Percentiles rank a stretch among this genome's conserved stretches.
These are phyloP conservation scores for Fusarium albosuccineum DNA, from an alignment of 2,329 filamentous ascomycete genomes.

Conservation along the genomic window DNA sequence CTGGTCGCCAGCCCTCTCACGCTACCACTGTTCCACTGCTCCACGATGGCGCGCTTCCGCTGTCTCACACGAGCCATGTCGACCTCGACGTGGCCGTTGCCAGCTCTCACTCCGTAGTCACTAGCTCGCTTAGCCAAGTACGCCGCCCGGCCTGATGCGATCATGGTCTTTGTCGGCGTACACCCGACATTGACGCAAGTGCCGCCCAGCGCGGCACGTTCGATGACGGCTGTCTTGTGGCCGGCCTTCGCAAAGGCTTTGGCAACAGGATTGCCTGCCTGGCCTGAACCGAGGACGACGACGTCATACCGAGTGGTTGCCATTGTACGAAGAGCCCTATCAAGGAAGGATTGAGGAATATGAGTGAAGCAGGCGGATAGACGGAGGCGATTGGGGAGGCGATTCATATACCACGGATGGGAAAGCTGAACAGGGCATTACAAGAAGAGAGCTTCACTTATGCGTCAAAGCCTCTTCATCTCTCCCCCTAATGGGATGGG, in stretches of 20 bases:
- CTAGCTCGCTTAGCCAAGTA: slow-evolving; percentile 57
- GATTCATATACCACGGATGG: slow-evolving; percentile 16
- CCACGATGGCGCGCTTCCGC: slow-evolving; percentile 66
- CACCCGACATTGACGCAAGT: slow-evolving; percentile 69
- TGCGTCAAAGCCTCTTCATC: background rate
- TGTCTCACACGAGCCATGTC: slow-evolving; percentile 64
- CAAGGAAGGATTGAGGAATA: slow-evolving; percentile 1
- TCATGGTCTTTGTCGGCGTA: slow-evolving; percentile 70
- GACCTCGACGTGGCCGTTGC: slow-evolving; percentile 48
- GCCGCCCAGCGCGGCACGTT: slow-evolving; percentile 63
- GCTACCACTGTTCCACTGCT: slow-evolving; percentile 61
- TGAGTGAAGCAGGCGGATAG: background rate
- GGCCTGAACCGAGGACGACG: slow-evolving; percentile 66
- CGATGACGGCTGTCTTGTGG: slow-evolving; percentile 60
- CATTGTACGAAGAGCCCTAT: slow-evolving; percentile 32
- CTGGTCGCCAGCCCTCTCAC: slow-evolving; percentile 56
- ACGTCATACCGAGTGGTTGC: slow-evolving; percentile 42
- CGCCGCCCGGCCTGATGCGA: slow-evolving; percentile 64
- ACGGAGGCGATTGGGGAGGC: slow-evolving; percentile 8
- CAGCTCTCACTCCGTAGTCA: slow-evolving; percentile 60
- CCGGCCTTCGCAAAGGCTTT: slow-evolving; percentile 60
- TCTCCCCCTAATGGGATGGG: background rate
- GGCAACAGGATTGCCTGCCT: slow-evolving; percentile 64
- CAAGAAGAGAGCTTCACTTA: slow-evolving; percentile 8
- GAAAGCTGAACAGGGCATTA: background rate